A percentile compares a stretch with the other conserved stretches of the same genome.
These are phyloP conservation scores for Ceratobasidium sp. DNA, from an alignment of 1,284 basidiomycete species.

Conservation along the genomic window DNA sequence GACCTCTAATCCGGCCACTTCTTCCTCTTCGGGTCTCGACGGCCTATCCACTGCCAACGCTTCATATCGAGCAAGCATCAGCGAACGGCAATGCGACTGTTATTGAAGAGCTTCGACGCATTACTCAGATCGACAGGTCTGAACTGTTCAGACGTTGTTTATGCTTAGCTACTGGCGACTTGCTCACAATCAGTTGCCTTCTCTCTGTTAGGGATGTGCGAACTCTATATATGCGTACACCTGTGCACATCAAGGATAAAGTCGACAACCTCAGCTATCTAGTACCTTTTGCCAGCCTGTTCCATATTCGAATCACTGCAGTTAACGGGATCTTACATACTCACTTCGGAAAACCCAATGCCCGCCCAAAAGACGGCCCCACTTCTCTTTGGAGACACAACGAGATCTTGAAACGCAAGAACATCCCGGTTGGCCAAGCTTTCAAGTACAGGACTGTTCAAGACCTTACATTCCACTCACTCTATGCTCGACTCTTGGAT, in stretches of 20 bases:
- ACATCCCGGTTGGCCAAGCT: neutral
- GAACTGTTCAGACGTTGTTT: neutral
- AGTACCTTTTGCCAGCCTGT: neutral
- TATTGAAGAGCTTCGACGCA: neutral
- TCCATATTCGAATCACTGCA: slow-evolving; percentile 4
- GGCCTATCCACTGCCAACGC: neutral
- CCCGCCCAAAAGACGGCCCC: neutral
- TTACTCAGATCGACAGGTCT: neutral
- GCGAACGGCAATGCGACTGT: neutral
- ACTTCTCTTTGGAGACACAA: slow-evolving; percentile 3
- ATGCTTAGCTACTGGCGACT: neutral
- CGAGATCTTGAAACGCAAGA: neutral
- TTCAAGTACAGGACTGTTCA: slow-evolving; percentile 5
- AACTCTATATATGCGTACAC: slow-evolving; percentile 5
- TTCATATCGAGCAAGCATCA: neutral
- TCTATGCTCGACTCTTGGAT: slow-evolving; percentile 8
- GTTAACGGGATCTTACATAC: neutral
- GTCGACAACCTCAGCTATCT: neutral
- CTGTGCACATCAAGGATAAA: neutral
- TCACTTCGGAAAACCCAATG: slow-evolving; percentile 10
- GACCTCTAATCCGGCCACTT: neutral
- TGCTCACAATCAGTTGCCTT: neutral
- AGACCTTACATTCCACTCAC: slow-evolving; percentile 15
- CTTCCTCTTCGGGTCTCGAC: neutral
- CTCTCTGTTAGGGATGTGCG: neutral